phyloP scores from a whole-genome alignment of 2,329 filamentous ascomycete species.

The Xylaria sp. region DNA sequence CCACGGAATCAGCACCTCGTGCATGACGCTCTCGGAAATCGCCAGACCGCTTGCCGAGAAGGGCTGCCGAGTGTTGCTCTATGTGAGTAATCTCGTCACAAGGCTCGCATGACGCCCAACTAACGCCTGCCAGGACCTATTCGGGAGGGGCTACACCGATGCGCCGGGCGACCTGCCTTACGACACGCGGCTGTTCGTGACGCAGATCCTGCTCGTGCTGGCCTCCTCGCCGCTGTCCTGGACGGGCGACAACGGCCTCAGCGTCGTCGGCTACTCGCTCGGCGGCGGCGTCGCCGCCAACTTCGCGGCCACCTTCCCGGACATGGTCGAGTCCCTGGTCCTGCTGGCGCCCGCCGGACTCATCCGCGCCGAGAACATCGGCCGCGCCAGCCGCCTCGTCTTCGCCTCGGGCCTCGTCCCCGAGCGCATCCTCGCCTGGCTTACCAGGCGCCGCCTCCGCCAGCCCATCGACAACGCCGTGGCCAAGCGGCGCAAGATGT shows the following conservation, averaged over 20 bases:
- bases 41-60: slow-evolving; percentile 67
- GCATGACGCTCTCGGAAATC: slow-evolving; percentile 69
- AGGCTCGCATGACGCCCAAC: background rate
- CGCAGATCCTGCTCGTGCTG: slow-evolving; percentile 72
- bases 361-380: slow-evolving; percentile 60
- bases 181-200: slow-evolving; percentile 72
- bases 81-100: slow-evolving; percentile 47
- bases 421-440: slow-evolving; percentile 50
- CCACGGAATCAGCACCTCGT: slow-evolving; percentile 84
- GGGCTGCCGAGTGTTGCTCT: slow-evolving; percentile 81
- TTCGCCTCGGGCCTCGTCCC: slow-evolving; percentile 60
- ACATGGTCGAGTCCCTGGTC: slow-evolving; percentile 69
- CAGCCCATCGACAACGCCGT: slow-evolving; percentile 50
- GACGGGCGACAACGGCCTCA: slow-evolving; percentile 62
- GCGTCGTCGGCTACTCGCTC: slow-evolving; percentile 77
- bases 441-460: slow-evolving; percentile 53
- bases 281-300: slow-evolving; percentile 77
- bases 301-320: slow-evolving; percentile 74
- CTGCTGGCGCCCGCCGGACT: slow-evolving; percentile 81
- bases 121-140: slow-evolving; percentile 58
- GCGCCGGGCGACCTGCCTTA: slow-evolving; percentile 68
- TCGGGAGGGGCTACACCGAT: slow-evolving; percentile 69
- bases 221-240: slow-evolving; percentile 71
- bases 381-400: slow-evolving; percentile 50
- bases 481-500: slow-evolving; percentile 28